Evolutionary conservation across 257 asterid species (phyloP), one percentile per base, ranked within the genome.

Genomic region (Solanum virginianum): DNA sequence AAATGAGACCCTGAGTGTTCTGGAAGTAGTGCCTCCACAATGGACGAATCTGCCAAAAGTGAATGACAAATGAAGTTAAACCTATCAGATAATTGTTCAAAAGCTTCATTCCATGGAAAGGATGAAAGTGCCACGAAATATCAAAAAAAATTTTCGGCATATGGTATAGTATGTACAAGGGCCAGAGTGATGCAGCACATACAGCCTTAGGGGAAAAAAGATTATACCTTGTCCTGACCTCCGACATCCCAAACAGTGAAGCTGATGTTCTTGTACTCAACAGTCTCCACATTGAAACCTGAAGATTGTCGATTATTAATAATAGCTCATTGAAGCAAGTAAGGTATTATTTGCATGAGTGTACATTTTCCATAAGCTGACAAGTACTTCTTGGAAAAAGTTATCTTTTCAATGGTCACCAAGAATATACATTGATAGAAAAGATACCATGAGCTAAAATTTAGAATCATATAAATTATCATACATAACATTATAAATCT

Each of bases 1-100:
- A 95, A 43, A 95, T 95, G 80, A 94, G 98, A 66, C 98, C 98
- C 85, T 95, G 98, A 26, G 97, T 93, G 93, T 95, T 95, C 80
- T 95, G 98, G 91, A 95, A 95, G 90, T 95, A 95, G 91, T 94
- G 98, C 93, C 98, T 94, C 98, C 98, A 95, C 92, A 95, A 86
- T 80, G 98, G 98, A 83, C 98, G 98, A 88, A 95, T 95, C 98
- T 95, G 90, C 80, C 82, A 51, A 86, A 87, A n/a, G 29, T 53
- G 47, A 86, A 69, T 60, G 24, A 26, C 10, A 75, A 24, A 82
- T 81, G 22, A 45, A 15, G 36, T 84, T 54, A 12, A 49, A 12
- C 41, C 84, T 80, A 54, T 24, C n/a, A 74, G 69, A 43, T 54
- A 84, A 62, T 82, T 39, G 49, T 68, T 55, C 62, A 82, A 32